phyloP scores from a whole-genome alignment of 2,329 filamentous ascomycete species.

The Epichloe uncinata region DNA sequence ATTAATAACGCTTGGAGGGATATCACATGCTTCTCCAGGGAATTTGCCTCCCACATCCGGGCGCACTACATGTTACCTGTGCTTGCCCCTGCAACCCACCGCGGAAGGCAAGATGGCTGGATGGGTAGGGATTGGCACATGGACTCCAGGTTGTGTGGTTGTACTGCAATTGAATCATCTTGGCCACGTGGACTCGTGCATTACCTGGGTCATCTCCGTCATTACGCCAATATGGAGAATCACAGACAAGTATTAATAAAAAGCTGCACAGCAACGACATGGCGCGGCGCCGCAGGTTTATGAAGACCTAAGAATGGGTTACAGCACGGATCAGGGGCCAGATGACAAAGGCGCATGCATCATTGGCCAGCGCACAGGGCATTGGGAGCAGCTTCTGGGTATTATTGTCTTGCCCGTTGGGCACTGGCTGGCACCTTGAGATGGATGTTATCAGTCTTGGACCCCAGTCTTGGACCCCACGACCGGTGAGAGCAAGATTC shows the following conservation, averaged over 20 bases:
- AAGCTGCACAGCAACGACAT: too few species aligned
- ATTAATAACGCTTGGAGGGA: too few species aligned
- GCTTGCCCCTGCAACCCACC: neutral
- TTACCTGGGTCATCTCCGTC: neutral
- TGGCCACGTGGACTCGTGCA: constrained; percentile 4
- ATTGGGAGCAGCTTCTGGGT: neutral
- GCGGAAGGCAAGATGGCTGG: neutral
- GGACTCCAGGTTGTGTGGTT: constrained; percentile 34
- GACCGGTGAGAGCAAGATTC: constrained; percentile 5
- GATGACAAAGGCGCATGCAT: neutral
- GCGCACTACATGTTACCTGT: neutral
- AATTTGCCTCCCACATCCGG: neutral
- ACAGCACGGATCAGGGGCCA: neutral
- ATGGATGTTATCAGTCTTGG: neutral
- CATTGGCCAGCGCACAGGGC: neutral
- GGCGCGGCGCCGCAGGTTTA: neutral
- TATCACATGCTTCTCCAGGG: neutral
- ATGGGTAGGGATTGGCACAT: constrained; percentile 44
- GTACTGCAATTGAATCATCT: neutral
- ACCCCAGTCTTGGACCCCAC: too few species aligned
- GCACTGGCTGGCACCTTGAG: neutral
- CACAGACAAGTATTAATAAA: too few species aligned
- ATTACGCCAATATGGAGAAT: neutral
- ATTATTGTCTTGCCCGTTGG: neutral
- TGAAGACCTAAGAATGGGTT: too few species aligned